phyloP scores from a whole-genome alignment of 1,139 yeast genomes.

The Saccharomycopsis hybrid region DNA sequence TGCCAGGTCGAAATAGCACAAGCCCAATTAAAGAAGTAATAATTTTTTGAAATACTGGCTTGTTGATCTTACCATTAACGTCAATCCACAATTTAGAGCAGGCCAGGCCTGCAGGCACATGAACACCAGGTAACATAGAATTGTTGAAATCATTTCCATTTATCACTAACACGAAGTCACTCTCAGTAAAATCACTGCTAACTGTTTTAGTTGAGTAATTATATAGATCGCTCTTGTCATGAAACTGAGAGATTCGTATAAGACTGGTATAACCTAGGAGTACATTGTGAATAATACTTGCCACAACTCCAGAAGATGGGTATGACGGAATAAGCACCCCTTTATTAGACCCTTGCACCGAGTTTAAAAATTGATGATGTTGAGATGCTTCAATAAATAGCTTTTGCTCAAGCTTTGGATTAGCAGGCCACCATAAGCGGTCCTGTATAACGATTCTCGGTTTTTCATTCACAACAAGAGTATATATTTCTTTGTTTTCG shows the following conservation, averaged over 20 bases:
- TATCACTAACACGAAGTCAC: constrained; percentile 13
- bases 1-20: constrained; percentile 65
- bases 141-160: constrained; percentile 9
- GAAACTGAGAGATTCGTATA: too few species aligned
- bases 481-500: constrained; percentile 46
- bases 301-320: constrained; percentile 48
- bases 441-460: constrained; percentile 47
- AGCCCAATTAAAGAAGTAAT: constrained; percentile 43
- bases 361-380: constrained; percentile 37
- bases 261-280: too few species aligned
- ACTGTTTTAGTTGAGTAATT: constrained; percentile 18
- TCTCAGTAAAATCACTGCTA: constrained; percentile 5
- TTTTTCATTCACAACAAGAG: constrained; percentile 40
- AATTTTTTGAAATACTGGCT: constrained; percentile 51
- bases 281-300: constrained; percentile 41
- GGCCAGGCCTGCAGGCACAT: constrained; percentile 57
- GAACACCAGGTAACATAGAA: constrained; percentile 32
- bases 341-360: constrained; percentile 36
- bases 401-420: background rate
- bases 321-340: constrained; percentile 56
- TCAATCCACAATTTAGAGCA: constrained; percentile 73
- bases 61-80: constrained; percentile 52
- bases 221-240: constrained; percentile 25
- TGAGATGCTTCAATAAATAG: constrained; percentile 39
- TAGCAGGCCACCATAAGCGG: too few species aligned